Percentiles rank a stretch among this genome's conserved stretches.
These are phyloP conservation scores for Nicotiana undulata DNA, from an alignment of 257 asterid species.

Conservation along the genomic window DNA sequence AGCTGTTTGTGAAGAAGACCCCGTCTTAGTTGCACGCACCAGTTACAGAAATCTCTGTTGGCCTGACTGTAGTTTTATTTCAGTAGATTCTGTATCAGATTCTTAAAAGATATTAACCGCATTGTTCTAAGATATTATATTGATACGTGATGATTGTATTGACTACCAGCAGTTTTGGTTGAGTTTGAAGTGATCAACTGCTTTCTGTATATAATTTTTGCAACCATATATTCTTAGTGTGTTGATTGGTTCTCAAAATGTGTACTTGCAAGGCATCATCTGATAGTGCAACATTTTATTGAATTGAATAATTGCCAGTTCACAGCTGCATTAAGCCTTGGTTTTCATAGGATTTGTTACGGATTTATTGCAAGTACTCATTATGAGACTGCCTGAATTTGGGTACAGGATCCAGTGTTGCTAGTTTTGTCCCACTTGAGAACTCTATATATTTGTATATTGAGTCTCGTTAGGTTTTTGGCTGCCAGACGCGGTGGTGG, in stretches of 20 bases:
- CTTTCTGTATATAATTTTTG: neutral
- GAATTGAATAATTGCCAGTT: neutral
- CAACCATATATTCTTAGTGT: neutral
- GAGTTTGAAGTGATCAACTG: constrained; percentile 1
- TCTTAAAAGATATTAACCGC: neutral
- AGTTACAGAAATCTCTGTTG: neutral
- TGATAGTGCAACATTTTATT: neutral
- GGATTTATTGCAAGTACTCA: neutral
- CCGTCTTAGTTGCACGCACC: constrained; percentile 19
- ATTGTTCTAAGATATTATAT: neutral
- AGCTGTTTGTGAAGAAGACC: constrained; percentile 63
- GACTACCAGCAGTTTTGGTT: neutral
- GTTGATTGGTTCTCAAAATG: neutral
- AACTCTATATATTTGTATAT: too few relatives aligned
- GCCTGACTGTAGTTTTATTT: neutral
- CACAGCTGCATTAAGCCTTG: neutral
- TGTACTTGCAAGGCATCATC: neutral
- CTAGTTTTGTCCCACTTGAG: neutral
- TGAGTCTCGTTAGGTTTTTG: too few relatives aligned
- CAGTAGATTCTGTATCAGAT: neutral
- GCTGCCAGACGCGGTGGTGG: too few relatives aligned
- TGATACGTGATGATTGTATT: neutral
- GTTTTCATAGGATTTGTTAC: neutral
- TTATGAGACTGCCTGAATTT: neutral
- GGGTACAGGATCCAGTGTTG: neutral